Base-by-base conservation (phyloP, 352 stramenopile species). In the Bremia lactucae region DNA sequence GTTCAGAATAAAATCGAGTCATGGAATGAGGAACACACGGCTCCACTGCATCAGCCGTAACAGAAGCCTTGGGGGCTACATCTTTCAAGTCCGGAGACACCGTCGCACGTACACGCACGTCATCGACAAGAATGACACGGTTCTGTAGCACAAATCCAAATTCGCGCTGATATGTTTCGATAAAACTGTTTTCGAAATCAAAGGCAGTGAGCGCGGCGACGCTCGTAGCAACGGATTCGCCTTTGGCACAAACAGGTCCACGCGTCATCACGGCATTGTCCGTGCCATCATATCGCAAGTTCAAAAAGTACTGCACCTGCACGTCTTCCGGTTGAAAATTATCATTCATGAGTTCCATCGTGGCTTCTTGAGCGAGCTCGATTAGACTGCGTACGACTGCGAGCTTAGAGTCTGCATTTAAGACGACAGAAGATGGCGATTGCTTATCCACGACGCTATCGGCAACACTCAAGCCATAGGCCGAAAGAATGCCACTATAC, bases 401-500 rank as follows among this genome's bases (percentile, higher is more conserved):
- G 0, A 48, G 4, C 51, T 90, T 90, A 41, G 62, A 77, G 0
- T 60, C 36, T 6, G 55, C 45, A 13, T 36, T 73, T 52, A 92
- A 94, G 28, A 66, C 58, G 2, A 64, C 55, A 6, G 81, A 89
- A 6, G 75, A 77, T 6, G 95, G 95, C 39, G 94, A 79, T 52
- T 98, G 94, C 55, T 95, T 96, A 66, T 99, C 95, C 18, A 97
- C 78, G 4, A 98, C 95, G 31, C 96, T 96, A 69, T 99, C 94
- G 4, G 95, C 94, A 33, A 99, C 80, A 24, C 79, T 96, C 39
- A 99, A 70, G 6, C 96, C 96, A 58, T 98, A 98, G 0, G 96
- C 96, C 15, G 93, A 98, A 22, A 99, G 72, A 42, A 99, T 96
- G 34, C 96, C 96, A 45, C 92, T 97, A 68, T 98, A 98, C n/a